These are phyloP conservation scores for Daldinia childiae DNA, from an alignment of 495 filamentous ascomycete genomes.

Conservation along the genomic window DNA sequence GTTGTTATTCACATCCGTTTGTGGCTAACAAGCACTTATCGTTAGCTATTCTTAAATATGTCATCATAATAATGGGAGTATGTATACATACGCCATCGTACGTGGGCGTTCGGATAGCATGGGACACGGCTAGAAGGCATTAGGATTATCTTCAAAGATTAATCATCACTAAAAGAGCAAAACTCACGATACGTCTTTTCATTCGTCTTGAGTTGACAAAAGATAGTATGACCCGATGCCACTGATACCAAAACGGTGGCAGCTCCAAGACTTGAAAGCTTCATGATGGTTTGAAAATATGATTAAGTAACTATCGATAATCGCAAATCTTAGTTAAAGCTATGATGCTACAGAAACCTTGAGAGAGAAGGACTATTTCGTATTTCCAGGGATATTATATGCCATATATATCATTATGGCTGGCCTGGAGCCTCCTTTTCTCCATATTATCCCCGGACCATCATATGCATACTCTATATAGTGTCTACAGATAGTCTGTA, in stretches of 20 bases:
- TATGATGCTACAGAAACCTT: background rate
- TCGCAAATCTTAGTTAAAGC: background rate
- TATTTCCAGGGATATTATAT: slow-evolving; percentile 2
- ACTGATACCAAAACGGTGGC: slow-evolving; percentile 32
- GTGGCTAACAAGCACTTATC: slow-evolving; percentile 46
- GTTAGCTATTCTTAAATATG: slow-evolving; percentile 8
- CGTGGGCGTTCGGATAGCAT: slow-evolving; percentile 52
- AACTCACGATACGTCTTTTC: slow-evolving; percentile 39
- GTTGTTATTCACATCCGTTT: slow-evolving; percentile 60
- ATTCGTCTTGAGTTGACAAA: slow-evolving; percentile 50
- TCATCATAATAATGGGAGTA: background rate
- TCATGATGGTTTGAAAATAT: slow-evolving; percentile 20
- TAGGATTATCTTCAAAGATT: background rate
- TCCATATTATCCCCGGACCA: slow-evolving; percentile 10
- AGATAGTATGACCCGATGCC: slow-evolving; percentile 57
- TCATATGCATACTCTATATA: slow-evolving; percentile 17
- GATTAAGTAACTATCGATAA: background rate
- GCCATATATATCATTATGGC: slow-evolving; percentile 10
- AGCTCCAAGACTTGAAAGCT: slow-evolving; percentile 24
- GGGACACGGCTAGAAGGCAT: slow-evolving; percentile 31
- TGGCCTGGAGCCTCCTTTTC: slow-evolving; percentile 10
- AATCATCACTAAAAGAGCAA: background rate
- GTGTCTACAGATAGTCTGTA: background rate
- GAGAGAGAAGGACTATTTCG: background rate
- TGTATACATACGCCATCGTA: slow-evolving; percentile 51